Conservation (phyloP, 2,329 filamentous ascomycete genomes). For the Pseudogymnoascus pannorum region DNA sequence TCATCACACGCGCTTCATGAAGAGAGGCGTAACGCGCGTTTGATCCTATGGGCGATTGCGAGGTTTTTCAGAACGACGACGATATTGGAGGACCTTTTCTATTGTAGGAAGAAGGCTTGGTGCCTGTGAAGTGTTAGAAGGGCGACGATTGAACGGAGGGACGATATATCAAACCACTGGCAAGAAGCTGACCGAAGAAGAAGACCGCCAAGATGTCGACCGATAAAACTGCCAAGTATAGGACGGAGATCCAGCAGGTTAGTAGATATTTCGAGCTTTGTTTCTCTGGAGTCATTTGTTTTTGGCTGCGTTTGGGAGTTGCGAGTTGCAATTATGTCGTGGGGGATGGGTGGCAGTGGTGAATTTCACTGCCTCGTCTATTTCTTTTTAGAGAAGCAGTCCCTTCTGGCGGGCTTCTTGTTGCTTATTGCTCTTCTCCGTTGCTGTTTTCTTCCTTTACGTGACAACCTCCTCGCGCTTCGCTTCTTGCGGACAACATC, state of each 20-base stretch:
- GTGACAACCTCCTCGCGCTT: background rate
- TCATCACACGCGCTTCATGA: background rate
- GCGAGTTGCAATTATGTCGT: background rate
- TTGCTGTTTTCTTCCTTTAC: background rate
- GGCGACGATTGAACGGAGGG: background rate
- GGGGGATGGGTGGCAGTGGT: background rate
- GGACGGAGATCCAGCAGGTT: conserved; percentile 97
- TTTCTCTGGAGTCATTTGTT: background rate
- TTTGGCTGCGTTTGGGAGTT: background rate
- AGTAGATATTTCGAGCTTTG: conserved; percentile 29
- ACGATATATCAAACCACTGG: conserved; percentile 17
- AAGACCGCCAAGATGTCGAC: conserved; percentile 38
- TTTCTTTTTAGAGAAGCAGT: background rate
- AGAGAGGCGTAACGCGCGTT: conserved; percentile 2
- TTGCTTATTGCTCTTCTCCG: background rate
- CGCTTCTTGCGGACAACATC: background rate
- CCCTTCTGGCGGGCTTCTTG: background rate
- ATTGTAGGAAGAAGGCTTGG: background rate
- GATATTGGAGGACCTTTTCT: background rate
- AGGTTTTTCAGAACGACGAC: background rate
- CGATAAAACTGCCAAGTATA: conserved; percentile 70
- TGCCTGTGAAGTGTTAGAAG: background rate
- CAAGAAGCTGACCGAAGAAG: conserved; percentile 40
- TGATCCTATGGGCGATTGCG: background rate
- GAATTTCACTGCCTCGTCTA: background rate